Percentiles rank a stretch among this genome's conserved stretches.
phyloP scores from a whole-genome alignment of 2,329 filamentous ascomycete genomes.

The Sphaerulina musiva region DNA sequence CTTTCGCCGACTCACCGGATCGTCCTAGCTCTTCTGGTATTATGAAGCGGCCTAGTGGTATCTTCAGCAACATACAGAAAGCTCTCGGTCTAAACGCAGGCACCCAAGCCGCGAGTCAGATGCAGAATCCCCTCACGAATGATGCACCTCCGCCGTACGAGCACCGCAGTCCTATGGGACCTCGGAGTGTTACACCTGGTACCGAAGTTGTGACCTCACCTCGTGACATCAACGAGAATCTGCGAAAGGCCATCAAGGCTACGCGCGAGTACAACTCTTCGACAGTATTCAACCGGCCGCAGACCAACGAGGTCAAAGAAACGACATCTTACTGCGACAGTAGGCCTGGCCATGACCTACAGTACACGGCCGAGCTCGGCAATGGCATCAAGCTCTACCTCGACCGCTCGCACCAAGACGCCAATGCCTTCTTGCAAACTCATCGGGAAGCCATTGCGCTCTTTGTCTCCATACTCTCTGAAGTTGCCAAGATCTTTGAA shows the following conservation, averaged over 20 bases:
- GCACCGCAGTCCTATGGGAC: constrained; percentile 21
- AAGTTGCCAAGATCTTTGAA: constrained; percentile 66
- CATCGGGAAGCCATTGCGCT: constrained; percentile 58
- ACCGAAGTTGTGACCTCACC: constrained; percentile 37
- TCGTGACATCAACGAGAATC: constrained; percentile 57
- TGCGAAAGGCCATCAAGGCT: constrained; percentile 71
- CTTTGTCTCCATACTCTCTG: constrained; percentile 64
- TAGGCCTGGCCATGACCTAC: constrained; percentile 65
- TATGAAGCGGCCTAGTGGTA: constrained; percentile 44
- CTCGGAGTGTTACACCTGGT: constrained; percentile 19
- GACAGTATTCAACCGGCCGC: constrained; percentile 64
- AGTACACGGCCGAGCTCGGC: constrained; percentile 61
- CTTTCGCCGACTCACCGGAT: constrained; percentile 61
- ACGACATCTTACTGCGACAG: constrained; percentile 77
- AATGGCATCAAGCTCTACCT: constrained; percentile 71
- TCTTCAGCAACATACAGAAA: constrained; percentile 64
- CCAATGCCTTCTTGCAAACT: constrained; percentile 53
- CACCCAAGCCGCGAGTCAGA: constrained; percentile 37
- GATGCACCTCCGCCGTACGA: constrained; percentile 35
- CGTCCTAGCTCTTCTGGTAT: constrained; percentile 16
- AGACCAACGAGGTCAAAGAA: constrained; percentile 68
- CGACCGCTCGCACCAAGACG: constrained; percentile 47
- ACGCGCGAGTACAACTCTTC: constrained; percentile 70
- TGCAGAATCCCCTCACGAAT: constrained; percentile 29
- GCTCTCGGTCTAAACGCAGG: constrained; percentile 43